Evolutionary conservation across 805 yeast species (phyloP), one percentile per base, ranked within the genome.

Genomic region (Saccharomyces cerevisiae): DNA sequence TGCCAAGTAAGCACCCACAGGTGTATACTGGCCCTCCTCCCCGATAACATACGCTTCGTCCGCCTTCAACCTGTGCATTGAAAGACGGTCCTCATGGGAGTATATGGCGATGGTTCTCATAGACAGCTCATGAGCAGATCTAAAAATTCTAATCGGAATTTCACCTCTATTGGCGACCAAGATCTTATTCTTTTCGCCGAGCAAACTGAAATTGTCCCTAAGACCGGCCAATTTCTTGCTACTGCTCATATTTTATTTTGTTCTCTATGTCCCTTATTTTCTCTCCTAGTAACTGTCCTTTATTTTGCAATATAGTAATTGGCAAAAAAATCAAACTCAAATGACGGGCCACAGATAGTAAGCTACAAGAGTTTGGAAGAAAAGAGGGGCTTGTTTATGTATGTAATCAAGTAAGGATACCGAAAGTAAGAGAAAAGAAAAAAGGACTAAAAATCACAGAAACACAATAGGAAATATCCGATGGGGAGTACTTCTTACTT

Each of bases 71-170:
- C 97, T 79, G 75, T 94, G 98, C 91, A 90, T 89, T 11, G 96
- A 86, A 65, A 92, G 78, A 58, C 96, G 78, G 72, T 92, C 99
- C 74, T 94, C 97, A 70, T 92, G 96, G 36, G 97, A 90, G 73
- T 90, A 92, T 68, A 92, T 86, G 48, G 98, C 99, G 46, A 94
- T 97, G 0, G 99, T 91, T 67, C 88, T 90, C 96, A 94, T 89
- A 24, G 96, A 87, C 67, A 92, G 78, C 73, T 92, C 99, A 74
- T 94, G 99, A 57, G 99, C 99, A 41, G 97, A 85, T 75, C 99
- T 82, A 75, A 92, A 92, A 70, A 92, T 91, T 74, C 94, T 75
- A 66, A 85, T 84, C 47, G 92, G 92, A 63, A 86, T 86, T 71
- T 87, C 92, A 64, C 92, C 94, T 75, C 94, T 77, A 75, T 85